phyloP scores from a whole-genome alignment of 148 eudicot genomes.

The Spergularia marina region DNA sequence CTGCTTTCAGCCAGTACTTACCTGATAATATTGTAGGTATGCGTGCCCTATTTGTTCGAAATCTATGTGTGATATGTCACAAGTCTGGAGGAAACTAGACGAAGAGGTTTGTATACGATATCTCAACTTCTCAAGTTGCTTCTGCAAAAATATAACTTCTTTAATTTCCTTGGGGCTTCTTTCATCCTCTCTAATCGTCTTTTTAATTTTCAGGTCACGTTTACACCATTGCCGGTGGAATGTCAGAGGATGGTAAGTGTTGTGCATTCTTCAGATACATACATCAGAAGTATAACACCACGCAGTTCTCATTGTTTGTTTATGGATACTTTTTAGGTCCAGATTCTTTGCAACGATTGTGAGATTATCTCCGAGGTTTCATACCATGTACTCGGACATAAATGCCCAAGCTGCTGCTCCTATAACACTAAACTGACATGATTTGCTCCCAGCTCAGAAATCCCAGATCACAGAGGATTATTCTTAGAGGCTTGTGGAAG shows the following conservation, averaged over 20 bases:
- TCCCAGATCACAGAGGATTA: constrained; percentile 17
- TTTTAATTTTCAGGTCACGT: constrained; percentile 41
- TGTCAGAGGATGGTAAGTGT: constrained; percentile 54
- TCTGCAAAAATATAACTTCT: background rate
- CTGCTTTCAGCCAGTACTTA: constrained; percentile 21
- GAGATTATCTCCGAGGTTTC: constrained; percentile 48
- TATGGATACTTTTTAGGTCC: constrained; percentile 35
- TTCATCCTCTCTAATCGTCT: background rate
- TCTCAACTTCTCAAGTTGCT: background rate
- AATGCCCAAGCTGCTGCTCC: constrained; percentile 59
- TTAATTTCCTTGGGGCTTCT: background rate
- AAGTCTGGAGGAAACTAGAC: constrained; percentile 50
- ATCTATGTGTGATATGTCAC: constrained; percentile 48
- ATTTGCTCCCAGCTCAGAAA: constrained; percentile 31
- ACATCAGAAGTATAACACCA: background rate
- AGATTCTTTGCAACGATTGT: constrained; percentile 84
- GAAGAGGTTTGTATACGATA: constrained; percentile 34
- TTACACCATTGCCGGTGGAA: constrained; percentile 51
- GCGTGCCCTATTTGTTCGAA: constrained; percentile 56
- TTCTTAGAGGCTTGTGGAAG: background rate
- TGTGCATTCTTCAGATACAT: background rate
- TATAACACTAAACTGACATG: constrained; percentile 66
- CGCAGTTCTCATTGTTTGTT: constrained; percentile 2
- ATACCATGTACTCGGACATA: constrained; percentile 65
- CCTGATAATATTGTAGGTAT: constrained; percentile 38